phyloP scores from a whole-genome alignment of 1,284 basidiomycete genomes.

The Trichosporon sp. region DNA sequence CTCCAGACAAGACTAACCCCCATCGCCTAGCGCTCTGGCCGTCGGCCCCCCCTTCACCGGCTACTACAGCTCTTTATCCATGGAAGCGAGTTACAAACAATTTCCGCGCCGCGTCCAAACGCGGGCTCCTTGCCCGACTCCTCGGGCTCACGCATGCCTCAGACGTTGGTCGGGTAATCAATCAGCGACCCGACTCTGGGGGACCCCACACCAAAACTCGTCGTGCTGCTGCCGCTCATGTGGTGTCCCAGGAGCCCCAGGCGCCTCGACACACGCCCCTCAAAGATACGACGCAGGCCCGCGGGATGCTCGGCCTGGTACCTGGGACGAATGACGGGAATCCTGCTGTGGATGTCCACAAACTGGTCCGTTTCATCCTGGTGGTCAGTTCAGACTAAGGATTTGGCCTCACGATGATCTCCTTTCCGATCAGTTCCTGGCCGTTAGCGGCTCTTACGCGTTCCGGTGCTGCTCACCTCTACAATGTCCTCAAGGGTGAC shows the following conservation, averaged over 20 bases:
- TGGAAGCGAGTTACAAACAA: not conserved
- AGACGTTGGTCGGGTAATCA: not conserved
- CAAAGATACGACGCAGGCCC: slow-evolving; percentile 38
- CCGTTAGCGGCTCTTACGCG: not conserved
- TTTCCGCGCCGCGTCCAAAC: not conserved
- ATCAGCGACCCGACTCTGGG: not conserved
- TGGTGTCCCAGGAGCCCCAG: slow-evolving; percentile 18
- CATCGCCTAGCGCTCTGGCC: not conserved
- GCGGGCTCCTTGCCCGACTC: not conserved
- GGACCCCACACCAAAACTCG: not conserved
- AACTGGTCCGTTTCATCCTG: slow-evolving; percentile 48
- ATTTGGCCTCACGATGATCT: slow-evolving; percentile 38
- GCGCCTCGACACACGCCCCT: slow-evolving; percentile 35
- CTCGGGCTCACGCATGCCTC: not conserved
- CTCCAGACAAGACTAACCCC: not conserved
- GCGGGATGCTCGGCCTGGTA: slow-evolving; percentile 11
- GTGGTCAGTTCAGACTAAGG: not conserved
- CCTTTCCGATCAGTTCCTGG: slow-evolving; percentile 43
- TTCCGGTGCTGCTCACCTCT: slow-evolving; percentile 42
- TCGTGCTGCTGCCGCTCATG: not conserved
- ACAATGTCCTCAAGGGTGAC: slow-evolving; percentile 58
- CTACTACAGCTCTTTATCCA: not conserved
- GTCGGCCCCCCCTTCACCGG: not conserved
- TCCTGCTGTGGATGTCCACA: slow-evolving; percentile 40
- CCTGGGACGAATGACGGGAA: slow-evolving; percentile 13